Percentiles rank a stretch among this genome's conserved stretches.
These are phyloP conservation scores for Globisporangium rhizosaccharum DNA, from an alignment of 352 stramenopile species.

Conservation along the genomic window DNA sequence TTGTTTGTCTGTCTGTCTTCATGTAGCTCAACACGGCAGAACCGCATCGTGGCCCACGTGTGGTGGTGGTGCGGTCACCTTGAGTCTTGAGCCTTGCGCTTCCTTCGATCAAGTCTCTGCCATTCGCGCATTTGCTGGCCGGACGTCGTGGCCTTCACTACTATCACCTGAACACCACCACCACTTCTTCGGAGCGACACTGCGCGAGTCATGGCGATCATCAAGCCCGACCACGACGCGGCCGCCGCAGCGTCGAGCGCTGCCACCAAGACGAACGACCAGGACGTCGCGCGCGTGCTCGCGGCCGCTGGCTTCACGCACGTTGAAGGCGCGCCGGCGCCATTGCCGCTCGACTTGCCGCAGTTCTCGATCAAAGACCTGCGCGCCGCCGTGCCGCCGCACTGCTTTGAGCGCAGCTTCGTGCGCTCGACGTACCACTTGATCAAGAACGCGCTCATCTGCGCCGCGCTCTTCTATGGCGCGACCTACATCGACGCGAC, in stretches of 20 bases:
- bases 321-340: slow-evolving; percentile 64
- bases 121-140: slow-evolving; percentile 10
- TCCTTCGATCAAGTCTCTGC: too few relatives aligned
- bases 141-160: too few relatives aligned
- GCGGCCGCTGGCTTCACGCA: slow-evolving; percentile 65
- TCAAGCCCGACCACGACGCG: slow-evolving; percentile 49
- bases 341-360: slow-evolving; percentile 75
- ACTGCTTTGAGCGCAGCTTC: slow-evolving; percentile 96
- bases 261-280: slow-evolving; percentile 16
- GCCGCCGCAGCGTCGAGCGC: slow-evolving; percentile 15
- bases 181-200: not conserved
- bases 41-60: too few relatives aligned
- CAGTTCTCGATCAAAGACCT: slow-evolving; percentile 89
- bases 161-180: not conserved
- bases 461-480: slow-evolving; percentile 84
- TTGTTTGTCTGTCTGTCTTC: too few relatives aligned
- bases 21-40: too few relatives aligned
- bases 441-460: slow-evolving; percentile 88
- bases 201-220: slow-evolving; percentile 46
- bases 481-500: slow-evolving; percentile 67
- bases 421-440: slow-evolving; percentile 90
- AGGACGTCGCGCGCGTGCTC: slow-evolving; percentile 33
- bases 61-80: too few relatives aligned
- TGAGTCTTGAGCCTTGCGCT: too few relatives aligned
- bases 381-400: slow-evolving; percentile 87